Conservation (phyloP, 805 yeast species). For the Komagataella pastoris region DNA sequence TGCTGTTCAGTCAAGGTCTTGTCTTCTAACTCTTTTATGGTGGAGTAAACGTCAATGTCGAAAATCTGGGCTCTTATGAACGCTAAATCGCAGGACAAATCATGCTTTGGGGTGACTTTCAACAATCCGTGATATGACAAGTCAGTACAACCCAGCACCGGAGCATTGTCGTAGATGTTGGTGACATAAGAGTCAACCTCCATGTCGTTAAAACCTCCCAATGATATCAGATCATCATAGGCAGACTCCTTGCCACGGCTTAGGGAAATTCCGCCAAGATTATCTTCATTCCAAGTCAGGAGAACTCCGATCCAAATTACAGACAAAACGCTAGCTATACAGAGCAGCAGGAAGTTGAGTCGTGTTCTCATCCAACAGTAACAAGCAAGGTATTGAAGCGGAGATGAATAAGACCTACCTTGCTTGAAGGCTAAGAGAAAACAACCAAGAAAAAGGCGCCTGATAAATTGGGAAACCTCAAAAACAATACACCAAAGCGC, state of each 20-base stretch:
- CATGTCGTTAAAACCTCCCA: background rate
- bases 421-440: too few relatives aligned
- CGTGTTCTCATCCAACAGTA: background rate
- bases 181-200: background rate
- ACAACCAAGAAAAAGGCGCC: background rate
- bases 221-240: background rate
- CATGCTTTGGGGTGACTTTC: background rate
- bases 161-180: background rate
- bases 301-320: background rate
- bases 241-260: background rate
- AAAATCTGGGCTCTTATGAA: background rate
- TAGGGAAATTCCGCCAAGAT: background rate
- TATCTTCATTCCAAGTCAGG: background rate
- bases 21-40: background rate
- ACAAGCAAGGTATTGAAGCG: background rate
- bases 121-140: background rate
- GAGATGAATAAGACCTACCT: background rate
- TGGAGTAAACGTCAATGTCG: background rate
- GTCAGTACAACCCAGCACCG: background rate
- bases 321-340: background rate
- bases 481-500: too few relatives aligned
- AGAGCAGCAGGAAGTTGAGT: background rate
- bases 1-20: background rate
- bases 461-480: too few relatives aligned
- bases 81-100: background rate